These are phyloP conservation scores for Nannochloris sp. DNA, from an alignment of 139 green algal genomes.

Conservation along the genomic window DNA sequence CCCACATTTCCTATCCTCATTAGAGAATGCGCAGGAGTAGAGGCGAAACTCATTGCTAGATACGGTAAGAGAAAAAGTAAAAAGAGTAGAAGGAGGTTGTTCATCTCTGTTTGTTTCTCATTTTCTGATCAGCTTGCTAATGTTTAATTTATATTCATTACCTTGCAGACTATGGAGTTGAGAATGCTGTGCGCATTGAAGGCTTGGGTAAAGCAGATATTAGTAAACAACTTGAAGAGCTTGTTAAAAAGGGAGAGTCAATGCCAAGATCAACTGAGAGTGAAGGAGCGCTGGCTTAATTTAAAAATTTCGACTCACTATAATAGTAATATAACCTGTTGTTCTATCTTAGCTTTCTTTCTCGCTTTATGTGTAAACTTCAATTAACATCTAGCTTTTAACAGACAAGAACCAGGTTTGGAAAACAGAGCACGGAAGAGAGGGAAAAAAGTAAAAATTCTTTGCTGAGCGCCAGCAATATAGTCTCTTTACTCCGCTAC, in stretches of 20 bases:
- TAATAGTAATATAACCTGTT: background rate
- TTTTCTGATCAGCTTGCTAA: background rate
- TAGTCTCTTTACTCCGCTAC: background rate
- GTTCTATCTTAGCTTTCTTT: background rate
- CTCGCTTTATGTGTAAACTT: background rate
- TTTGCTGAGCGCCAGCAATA: too few species aligned
- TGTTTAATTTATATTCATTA: too few species aligned
- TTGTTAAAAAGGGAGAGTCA: conserved; percentile 41
- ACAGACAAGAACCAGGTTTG: background rate
- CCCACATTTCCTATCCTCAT: conserved; percentile 78
- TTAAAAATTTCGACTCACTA: too few species aligned
- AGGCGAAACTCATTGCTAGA: conserved; percentile 67
- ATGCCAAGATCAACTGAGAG: conserved; percentile 27
- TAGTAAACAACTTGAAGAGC: conserved; percentile 46
- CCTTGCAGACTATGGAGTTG: conserved; percentile 62
- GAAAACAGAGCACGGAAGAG: too few species aligned
- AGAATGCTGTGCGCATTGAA: conserved; percentile 58
- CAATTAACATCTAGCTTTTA: background rate
- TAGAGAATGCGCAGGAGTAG: conserved; percentile 55
- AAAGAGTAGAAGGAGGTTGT: background rate
- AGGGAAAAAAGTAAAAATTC: too few species aligned
- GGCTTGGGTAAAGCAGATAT: conserved; percentile 35
- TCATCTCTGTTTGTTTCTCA: background rate
- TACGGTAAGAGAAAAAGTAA: conserved; percentile 53
- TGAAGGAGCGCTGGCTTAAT: background rate